Percentiles rank a stretch among this genome's conserved stretches.
Evolutionary conservation across 2,329 filamentous ascomycete species (phyloP).

Genomic region (Neurospora crassa): DNA sequence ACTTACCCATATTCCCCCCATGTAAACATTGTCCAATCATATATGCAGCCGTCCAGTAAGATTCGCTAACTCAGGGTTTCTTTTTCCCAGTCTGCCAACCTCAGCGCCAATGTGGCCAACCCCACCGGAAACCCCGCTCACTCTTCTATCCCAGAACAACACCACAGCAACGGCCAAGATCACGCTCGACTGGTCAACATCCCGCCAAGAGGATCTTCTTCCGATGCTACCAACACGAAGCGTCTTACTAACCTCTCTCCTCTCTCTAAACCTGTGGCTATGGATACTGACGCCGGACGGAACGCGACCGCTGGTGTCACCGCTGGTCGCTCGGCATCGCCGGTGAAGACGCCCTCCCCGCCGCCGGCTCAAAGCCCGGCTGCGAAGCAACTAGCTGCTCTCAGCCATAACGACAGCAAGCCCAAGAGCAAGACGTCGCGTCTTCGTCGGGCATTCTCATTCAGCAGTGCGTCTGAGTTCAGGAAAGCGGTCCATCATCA

Average conservation of each 20-base stretch:
- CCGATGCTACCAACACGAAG: constrained; percentile 50
- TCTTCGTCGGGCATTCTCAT: constrained; percentile 86
- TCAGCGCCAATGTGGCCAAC: constrained; percentile 40
- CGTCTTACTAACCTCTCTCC: constrained; percentile 60
- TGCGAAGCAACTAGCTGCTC: constrained; percentile 74
- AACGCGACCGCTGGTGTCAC: constrained; percentile 19
- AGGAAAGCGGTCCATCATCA: constrained; percentile 61
- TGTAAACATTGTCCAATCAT: constrained; percentile 35
- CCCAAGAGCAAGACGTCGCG: constrained; percentile 79
- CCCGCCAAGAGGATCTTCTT: constrained; percentile 52
- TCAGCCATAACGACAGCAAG: constrained; percentile 71
- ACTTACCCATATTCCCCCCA: constrained; percentile 1
- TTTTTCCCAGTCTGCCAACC: constrained; percentile 47
- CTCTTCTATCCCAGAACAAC: constrained; percentile 32
- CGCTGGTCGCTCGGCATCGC: constrained; percentile 18
- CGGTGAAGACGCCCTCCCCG: constrained; percentile 20
- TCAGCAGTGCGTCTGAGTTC: constrained; percentile 89
- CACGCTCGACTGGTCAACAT: constrained; percentile 46
- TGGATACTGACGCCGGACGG: constrained; percentile 41
- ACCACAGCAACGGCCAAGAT: constrained; percentile 40
- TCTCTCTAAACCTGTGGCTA: constrained; percentile 60
- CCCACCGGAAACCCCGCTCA: constrained; percentile 45
- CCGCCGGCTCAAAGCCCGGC: constrained; percentile 54
- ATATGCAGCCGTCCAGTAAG: constrained; percentile 14
- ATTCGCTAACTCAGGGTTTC: constrained; percentile 38